Conservation (phyloP, 306 rosid species). For the Vigna reflexopilosa region DNA sequence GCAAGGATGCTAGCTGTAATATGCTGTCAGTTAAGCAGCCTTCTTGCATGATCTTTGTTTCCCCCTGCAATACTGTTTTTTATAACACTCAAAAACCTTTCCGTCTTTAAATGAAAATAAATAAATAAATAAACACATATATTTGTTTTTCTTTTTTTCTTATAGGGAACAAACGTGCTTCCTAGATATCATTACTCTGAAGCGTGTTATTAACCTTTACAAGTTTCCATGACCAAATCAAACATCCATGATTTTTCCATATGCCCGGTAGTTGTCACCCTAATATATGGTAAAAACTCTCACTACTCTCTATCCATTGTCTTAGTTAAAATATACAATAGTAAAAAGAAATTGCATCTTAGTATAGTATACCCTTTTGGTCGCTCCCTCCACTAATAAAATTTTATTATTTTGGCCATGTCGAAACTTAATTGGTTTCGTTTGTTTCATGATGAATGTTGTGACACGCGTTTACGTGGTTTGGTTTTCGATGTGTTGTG, state of each 20-base stretch:
- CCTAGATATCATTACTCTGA: conserved; percentile 63
- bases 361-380: not conserved
- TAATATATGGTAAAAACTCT: conserved; percentile 21
- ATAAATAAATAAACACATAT: not conserved
- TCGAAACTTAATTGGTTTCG: not conserved
- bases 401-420: not conserved
- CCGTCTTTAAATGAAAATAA: not conserved
- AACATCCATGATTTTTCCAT: conserved; percentile 55
- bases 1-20: conserved; percentile 89
- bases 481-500: conserved; percentile 52
- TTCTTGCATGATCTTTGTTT: conserved; percentile 87
- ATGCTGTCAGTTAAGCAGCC: conserved; percentile 91
- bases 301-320: conserved; percentile 1
- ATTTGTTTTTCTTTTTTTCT: conserved; percentile 14
- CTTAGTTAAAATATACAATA: conserved; percentile 22
- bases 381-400: not conserved
- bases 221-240: conserved; percentile 44
- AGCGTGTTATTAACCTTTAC: conserved; percentile 60
- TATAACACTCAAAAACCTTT: not conserved
- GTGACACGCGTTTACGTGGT: conserved; percentile 59
- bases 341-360: not conserved
- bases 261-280: not conserved
- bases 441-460: conserved; percentile 43
- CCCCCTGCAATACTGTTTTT: conserved; percentile 4
- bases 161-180: conserved; percentile 77